Percentiles rank a stretch among this genome's conserved stretches.
phyloP scores from a whole-genome alignment of 1,284 basidiomycete genomes.

The Cryptococcus wingfieldii region DNA sequence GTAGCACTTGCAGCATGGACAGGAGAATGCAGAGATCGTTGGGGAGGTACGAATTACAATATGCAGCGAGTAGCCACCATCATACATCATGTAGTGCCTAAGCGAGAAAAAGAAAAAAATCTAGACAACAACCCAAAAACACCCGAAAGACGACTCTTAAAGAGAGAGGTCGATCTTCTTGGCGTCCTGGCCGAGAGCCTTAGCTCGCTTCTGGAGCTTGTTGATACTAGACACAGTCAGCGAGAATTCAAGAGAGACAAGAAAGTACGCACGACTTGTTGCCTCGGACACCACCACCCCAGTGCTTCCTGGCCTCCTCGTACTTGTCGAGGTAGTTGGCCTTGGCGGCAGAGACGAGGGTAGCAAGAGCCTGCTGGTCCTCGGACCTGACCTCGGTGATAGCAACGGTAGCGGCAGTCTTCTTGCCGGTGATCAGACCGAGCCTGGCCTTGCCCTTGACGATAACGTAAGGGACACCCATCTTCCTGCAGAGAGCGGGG shows the following conservation, averaged over 20 bases:
- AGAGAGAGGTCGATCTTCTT: slow-evolving; percentile 47
- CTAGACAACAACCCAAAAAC: slow-evolving; percentile 15
- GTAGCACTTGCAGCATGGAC: too few species aligned
- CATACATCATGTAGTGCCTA: slow-evolving; percentile 23
- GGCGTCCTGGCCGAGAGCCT: slow-evolving; percentile 57
- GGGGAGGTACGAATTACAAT: not conserved
- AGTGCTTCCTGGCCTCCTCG: slow-evolving; percentile 82
- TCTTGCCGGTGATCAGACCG: slow-evolving; percentile 67
- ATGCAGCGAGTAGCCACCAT: slow-evolving; percentile 11
- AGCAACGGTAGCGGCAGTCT: slow-evolving; percentile 87
- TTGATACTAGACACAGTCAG: slow-evolving; percentile 68
- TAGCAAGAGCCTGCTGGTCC: slow-evolving; percentile 89
- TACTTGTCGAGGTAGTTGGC: slow-evolving; percentile 98
- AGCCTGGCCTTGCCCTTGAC: slow-evolving; percentile 96
- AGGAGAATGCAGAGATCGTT: not conserved
- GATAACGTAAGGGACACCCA: slow-evolving; percentile 96
- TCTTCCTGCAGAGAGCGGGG: slow-evolving; percentile 97
- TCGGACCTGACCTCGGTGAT: slow-evolving; percentile 92
- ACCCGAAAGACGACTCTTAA: slow-evolving; percentile 26
- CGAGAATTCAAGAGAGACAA: not conserved
- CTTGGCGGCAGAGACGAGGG: slow-evolving; percentile 88
- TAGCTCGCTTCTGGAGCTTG: slow-evolving; percentile 91
- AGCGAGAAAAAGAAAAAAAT: not conserved
- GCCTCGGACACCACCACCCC: slow-evolving; percentile 95
- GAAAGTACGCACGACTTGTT: slow-evolving; percentile 60